A percentile compares a stretch with the other conserved stretches of the same genome.
These are phyloP conservation scores for Kurtzmaniella quercitrusa DNA, from an alignment of 1,139 yeast genomes.

Conservation along the genomic window DNA sequence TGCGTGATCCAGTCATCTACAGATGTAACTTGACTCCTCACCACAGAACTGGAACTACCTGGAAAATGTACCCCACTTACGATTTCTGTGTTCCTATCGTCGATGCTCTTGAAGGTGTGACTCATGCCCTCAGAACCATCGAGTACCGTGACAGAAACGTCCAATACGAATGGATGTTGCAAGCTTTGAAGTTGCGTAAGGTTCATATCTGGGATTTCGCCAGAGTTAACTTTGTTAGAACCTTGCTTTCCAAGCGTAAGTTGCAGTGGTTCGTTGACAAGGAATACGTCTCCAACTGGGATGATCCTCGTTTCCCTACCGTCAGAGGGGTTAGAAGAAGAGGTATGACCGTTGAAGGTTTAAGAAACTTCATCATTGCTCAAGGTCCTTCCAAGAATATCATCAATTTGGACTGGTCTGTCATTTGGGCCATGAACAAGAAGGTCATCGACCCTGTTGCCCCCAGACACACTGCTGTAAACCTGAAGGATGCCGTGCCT, in stretches of 20 bases:
- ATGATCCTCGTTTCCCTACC: conserved; percentile 98
- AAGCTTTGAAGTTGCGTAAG: conserved; percentile 75
- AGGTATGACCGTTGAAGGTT: conserved; percentile 98
- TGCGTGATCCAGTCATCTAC: conserved; percentile 96
- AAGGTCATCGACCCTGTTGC: conserved; percentile 95
- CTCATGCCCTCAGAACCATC: conserved; percentile 94
- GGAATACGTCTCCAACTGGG: conserved; percentile 84
- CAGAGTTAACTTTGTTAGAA: conserved; percentile 92
- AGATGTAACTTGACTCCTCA: conserved; percentile 96
- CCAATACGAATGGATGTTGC: conserved; percentile 93
- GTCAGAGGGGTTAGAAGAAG: conserved; percentile 98
- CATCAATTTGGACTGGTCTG: conserved; percentile 92
- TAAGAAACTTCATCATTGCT: conserved; percentile 83
- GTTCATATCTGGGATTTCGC: conserved; percentile 98
- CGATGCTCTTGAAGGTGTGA: conserved; percentile 91
- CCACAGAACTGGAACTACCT: conserved; percentile 84
- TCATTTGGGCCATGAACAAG: conserved; percentile 96
- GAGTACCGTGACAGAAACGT: conserved; percentile 98
- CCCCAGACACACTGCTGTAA: conserved; percentile 88
- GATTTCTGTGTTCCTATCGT: conserved; percentile 98
- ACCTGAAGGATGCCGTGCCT: conserved; percentile 54
- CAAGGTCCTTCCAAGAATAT: conserved; percentile 98
- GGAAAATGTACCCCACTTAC: conserved; percentile 97
- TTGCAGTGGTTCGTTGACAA: conserved; percentile 98
- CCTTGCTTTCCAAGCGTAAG: conserved; percentile 92